Conservation (phyloP, 768 basidiomycete genomes). For the Tulasnella calospora region DNA sequence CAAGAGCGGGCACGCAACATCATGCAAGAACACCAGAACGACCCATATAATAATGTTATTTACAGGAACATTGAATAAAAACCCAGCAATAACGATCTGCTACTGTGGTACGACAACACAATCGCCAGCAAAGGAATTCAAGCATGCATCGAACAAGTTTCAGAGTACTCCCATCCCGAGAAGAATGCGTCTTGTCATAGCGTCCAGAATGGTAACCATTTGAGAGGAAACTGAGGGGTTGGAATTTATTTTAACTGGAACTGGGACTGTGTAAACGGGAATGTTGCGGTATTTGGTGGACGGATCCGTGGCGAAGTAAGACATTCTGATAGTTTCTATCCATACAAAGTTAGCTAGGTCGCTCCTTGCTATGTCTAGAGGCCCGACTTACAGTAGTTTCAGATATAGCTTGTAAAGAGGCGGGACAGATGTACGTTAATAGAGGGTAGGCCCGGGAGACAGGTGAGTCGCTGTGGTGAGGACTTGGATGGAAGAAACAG, state of each 20-base stretch:
- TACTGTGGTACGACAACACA: neutral
- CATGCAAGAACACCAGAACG: neutral
- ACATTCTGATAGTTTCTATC: neutral
- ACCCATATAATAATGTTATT: neutral
- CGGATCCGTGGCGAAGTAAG: neutral
- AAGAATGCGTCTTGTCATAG: neutral
- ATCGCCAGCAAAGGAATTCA: neutral
- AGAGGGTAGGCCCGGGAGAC: no score
- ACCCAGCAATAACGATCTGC: neutral
- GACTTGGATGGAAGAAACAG: no score
- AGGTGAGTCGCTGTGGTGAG: no score
- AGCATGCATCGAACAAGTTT: neutral
- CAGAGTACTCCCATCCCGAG: neutral
- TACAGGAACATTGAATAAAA: neutral
- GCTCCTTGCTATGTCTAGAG: neutral
- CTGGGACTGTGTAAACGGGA: neutral
- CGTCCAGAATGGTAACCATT: neutral
- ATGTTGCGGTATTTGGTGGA: neutral
- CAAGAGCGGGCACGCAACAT: neutral
- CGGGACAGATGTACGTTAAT: no score
- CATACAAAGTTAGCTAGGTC: neutral
- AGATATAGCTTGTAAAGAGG: neutral
- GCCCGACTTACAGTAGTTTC: neutral
- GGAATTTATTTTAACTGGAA: neutral
- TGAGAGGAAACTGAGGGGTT: neutral